Evolutionary conservation across 768 basidiomycete genomes (phyloP).

Genomic region (Trametes villosa): DNA sequence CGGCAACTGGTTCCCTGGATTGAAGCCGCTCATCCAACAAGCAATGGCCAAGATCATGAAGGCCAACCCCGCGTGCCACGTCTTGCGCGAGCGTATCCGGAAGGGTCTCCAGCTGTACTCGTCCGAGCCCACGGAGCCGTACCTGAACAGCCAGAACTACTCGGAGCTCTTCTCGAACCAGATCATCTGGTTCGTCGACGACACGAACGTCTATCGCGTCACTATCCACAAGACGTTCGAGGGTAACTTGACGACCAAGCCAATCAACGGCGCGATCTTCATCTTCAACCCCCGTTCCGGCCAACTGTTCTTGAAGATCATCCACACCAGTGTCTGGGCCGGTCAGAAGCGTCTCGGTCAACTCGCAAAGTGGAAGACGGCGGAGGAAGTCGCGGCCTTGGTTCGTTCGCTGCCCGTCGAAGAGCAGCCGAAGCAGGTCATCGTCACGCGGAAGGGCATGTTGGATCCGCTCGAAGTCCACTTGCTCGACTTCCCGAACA

Average conservation of each 20-base stretch:
- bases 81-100: constrained; percentile 96
- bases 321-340: constrained; percentile 99
- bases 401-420: constrained; percentile 98
- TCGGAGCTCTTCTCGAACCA: constrained; percentile 98
- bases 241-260: constrained; percentile 99
- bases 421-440: constrained; percentile 99
- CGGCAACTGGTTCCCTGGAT: constrained; percentile 98
- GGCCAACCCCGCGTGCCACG: constrained; percentile 97
- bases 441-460: constrained; percentile 99
- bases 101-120: constrained; percentile 99
- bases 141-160: constrained; percentile 97
- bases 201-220: constrained; percentile 99
- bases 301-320: constrained; percentile 97
- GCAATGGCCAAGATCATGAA: constrained; percentile 99
- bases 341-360: constrained; percentile 99
- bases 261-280: constrained; percentile 97
- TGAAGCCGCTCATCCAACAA: constrained; percentile 97
- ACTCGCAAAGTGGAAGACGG: constrained; percentile 99
- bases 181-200: constrained; percentile 99
- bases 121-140: constrained; percentile 98
- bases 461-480: constrained; percentile 97
- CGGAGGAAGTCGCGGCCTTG: constrained; percentile 98
- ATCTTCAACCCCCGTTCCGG: constrained; percentile 99
- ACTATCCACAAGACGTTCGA: constrained; percentile 99
- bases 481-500: constrained; percentile 99